Conservation (phyloP, 2,329 filamentous ascomycete species). For the Beauveria rudraprayagi region DNA sequence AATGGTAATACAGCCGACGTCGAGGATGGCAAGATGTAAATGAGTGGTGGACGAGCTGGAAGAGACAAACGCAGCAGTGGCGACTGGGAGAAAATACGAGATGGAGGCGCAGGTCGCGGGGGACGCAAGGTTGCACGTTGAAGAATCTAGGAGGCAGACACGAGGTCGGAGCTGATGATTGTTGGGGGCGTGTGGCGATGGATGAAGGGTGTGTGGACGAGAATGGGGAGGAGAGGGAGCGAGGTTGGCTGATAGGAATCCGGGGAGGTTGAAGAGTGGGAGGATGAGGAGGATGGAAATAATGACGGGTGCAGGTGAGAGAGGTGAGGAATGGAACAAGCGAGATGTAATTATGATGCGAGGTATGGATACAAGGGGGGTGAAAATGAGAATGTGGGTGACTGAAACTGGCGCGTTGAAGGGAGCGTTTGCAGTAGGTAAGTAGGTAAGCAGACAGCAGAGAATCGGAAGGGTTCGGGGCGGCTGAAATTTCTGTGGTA, state of each 20-base stretch:
- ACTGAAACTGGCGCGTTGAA: too few relatives aligned
- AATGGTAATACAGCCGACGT: background rate
- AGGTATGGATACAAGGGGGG: too few relatives aligned
- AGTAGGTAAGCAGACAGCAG: too few relatives aligned
- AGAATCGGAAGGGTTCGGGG: too few relatives aligned
- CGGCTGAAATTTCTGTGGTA: too few relatives aligned
- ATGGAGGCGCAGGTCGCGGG: background rate
- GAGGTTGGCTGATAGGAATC: background rate
- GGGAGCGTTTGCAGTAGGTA: too few relatives aligned
- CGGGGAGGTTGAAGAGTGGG: background rate
- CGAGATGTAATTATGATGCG: too few relatives aligned
- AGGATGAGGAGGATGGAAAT: background rate
- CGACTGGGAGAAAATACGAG: background rate
- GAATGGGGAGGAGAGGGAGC: background rate
- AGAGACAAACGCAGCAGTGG: background rate
- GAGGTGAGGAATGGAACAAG: too few relatives aligned
- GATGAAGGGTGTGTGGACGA: background rate
- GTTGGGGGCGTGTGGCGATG: background rate
- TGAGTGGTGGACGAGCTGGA: background rate
- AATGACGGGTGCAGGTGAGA: too few relatives aligned
- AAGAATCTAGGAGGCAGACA: background rate
- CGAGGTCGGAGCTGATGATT: background rate
- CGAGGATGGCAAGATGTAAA: background rate
- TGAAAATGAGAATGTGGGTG: too few relatives aligned
- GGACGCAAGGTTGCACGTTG: background rate